A percentile compares a stretch with the other conserved stretches of the same genome.
Evolutionary conservation across 2,329 filamentous ascomycete genomes (phyloP).

Genomic region (Ascocoryne sarcoides): DNA sequence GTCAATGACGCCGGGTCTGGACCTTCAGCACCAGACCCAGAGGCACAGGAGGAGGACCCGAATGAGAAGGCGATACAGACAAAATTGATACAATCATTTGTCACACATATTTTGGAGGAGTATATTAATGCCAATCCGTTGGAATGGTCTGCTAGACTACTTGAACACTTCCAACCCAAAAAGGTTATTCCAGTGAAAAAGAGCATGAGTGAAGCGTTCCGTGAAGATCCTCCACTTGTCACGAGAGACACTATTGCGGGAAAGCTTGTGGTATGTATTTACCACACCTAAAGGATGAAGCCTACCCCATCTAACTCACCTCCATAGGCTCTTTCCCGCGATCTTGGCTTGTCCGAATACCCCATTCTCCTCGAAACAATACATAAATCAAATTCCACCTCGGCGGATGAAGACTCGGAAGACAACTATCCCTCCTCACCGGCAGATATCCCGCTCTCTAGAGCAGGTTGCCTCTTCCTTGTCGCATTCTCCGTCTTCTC

Average conservation of each 20-base stretch:
- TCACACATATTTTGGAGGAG: constrained; percentile 68
- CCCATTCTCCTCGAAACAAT: constrained; percentile 39
- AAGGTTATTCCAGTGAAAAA: constrained; percentile 52
- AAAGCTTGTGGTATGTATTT: constrained; percentile 53
- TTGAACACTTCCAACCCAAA: constrained; percentile 60
- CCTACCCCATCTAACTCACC: constrained; percentile 8
- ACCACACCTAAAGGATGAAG: background rate
- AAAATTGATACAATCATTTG: constrained; percentile 63
- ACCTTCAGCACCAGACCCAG: constrained; percentile 51
- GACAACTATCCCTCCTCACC: constrained; percentile 36
- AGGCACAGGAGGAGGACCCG: constrained; percentile 44
- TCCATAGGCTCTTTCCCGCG: constrained; percentile 38
- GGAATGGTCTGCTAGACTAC: constrained; percentile 54
- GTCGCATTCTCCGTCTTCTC: constrained; percentile 56
- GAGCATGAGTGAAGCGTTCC: constrained; percentile 56
- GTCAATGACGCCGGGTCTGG: constrained; percentile 37
- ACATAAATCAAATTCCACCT: constrained; percentile 33
- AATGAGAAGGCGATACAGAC: constrained; percentile 54
- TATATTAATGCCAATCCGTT: constrained; percentile 56
- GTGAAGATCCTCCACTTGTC: constrained; percentile 51
- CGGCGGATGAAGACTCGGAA: constrained; percentile 32
- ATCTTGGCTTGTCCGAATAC: constrained; percentile 43
- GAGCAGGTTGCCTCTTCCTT: constrained; percentile 49
- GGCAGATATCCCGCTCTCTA: constrained; percentile 48
- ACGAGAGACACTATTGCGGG: constrained; percentile 60